Conservation (phyloP, 192 early-diverging fungal genomes). For the Coemansia umbellata region DNA sequence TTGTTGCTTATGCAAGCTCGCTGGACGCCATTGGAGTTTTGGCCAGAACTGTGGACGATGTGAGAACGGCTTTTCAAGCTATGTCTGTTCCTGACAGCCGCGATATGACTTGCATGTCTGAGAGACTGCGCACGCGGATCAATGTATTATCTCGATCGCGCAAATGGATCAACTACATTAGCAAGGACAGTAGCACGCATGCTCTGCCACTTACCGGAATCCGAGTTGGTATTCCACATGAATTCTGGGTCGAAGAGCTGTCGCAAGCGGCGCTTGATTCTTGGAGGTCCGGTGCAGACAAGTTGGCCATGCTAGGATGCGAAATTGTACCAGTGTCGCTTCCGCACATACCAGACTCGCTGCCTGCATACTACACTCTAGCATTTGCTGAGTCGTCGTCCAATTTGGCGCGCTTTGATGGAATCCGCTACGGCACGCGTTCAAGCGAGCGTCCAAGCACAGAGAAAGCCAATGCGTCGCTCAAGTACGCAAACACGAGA, state of each 20-base stretch:
- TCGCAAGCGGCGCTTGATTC: slow-evolving; percentile 47
- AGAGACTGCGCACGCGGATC: slow-evolving; percentile 34
- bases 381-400: slow-evolving; percentile 88
- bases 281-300: slow-evolving; percentile 59
- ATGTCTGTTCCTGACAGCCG: slow-evolving; percentile 20
- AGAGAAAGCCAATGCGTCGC: slow-evolving; percentile 15
- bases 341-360: slow-evolving; percentile 63
- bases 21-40: slow-evolving; percentile 88
- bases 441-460: not conserved
- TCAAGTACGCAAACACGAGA: slow-evolving; percentile 59
- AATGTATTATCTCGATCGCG: slow-evolving; percentile 2
- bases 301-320: slow-evolving; percentile 60
- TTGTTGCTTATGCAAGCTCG: slow-evolving; percentile 82
- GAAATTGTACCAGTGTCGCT: slow-evolving; percentile 66
- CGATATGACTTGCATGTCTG: slow-evolving; percentile 58
- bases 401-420: slow-evolving; percentile 86
- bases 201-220: slow-evolving; percentile 41
- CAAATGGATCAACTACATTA: slow-evolving; percentile 1
- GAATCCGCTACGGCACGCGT: slow-evolving; percentile 72
- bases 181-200: not conserved
- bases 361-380: slow-evolving; percentile 85
- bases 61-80: slow-evolving; percentile 4
- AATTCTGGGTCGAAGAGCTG: slow-evolving; percentile 79
- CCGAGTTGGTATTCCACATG: slow-evolving; percentile 60
- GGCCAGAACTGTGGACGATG: slow-evolving; percentile 56